phyloP scores from a whole-genome alignment of 23 red algal genomes.

The Gracilaria caudata region DNA sequence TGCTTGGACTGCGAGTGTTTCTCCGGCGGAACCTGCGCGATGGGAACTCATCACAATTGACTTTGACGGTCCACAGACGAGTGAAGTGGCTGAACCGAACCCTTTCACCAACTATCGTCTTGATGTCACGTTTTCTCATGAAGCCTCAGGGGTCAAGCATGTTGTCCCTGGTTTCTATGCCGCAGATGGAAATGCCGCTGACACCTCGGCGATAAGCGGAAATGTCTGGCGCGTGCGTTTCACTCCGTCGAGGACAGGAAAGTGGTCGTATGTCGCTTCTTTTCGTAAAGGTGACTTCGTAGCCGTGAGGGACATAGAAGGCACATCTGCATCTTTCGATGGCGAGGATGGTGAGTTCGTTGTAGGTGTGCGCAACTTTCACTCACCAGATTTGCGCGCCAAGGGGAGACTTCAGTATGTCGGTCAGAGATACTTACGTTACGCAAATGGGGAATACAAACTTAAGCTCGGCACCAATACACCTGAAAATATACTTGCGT shows the following conservation, averaged over 20 bases:
- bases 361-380: constrained; percentile 9
- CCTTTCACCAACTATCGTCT: constrained; percentile 63
- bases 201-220: constrained; percentile 28
- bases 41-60: constrained; percentile 42
- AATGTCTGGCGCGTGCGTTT: constrained; percentile 56
- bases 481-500: constrained; percentile 58
- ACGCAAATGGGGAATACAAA: constrained; percentile 43
- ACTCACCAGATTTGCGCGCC: constrained; percentile 24
- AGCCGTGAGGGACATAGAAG: constrained; percentile 23
- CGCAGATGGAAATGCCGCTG: constrained; percentile 60
- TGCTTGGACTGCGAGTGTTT: constrained; percentile 1
- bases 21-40: constrained; percentile 17
- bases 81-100: constrained; percentile 37
- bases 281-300: constrained; percentile 45
- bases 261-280: constrained; percentile 38
- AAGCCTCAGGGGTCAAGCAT: not conserved
- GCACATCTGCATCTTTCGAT: constrained; percentile 13
- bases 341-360: constrained; percentile 36
- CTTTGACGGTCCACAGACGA: constrained; percentile 35
- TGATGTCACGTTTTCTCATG: constrained; percentile 50
- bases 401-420: constrained; percentile 63
- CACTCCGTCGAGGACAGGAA: constrained; percentile 28
- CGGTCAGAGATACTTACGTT: constrained; percentile 55
- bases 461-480: constrained; percentile 64
- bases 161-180: constrained; percentile 62